Base-by-base conservation (phyloP, 352 stramenopile species). In the Phytophthora hibernalis region DNA sequence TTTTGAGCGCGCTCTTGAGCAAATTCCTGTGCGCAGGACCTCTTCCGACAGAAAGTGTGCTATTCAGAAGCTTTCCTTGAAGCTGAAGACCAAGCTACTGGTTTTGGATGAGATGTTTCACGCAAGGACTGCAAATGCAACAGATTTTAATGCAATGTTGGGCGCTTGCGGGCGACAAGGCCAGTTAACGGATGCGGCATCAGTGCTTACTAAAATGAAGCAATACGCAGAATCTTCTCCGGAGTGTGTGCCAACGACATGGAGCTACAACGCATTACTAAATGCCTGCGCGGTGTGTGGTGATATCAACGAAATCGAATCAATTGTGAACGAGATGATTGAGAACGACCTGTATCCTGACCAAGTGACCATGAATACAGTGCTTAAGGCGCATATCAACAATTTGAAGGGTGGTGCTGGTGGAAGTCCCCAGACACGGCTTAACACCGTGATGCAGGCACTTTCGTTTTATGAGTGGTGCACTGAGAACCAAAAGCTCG, bases 281-380 rank as follows among this genome's bases (percentile, higher is more conserved):
- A 87, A 85, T 49, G 76, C 66, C 26, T 87, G 64, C 45, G 80
- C 80, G 7, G 31, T 65, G 10, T 20, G 65, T 65, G 64, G 72
- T 21, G 61, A 80, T 50, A 35, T 80, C 28, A 24, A 33, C n/a
- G 45, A 66, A 37, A 64, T 81, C 0, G 69, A 87, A 26, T 38
- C 15, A 8, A 75, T 76, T 43, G 52, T 80, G 24, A 69, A 77
- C 26, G 76, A 89, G 35, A 70, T 89, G 28, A 63, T 74, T 13
- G 31, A 64, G 13, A 65, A 64, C 13, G 58, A 57, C 0, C 33
- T 84, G 11, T 30, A 57, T 3, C 72, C 70, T 5, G 74, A 87
- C 24, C 38, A 68, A 18, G 67, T 87, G 35, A 86, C 79, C 10
- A 56, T 89, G 57, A 87, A 87, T 56, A 89, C 78, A 13, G 64